Percentiles rank a stretch among this genome's conserved stretches.
phyloP scores from a whole-genome alignment of 2,329 filamentous ascomycete species.

The Cytospora piceicola region DNA sequence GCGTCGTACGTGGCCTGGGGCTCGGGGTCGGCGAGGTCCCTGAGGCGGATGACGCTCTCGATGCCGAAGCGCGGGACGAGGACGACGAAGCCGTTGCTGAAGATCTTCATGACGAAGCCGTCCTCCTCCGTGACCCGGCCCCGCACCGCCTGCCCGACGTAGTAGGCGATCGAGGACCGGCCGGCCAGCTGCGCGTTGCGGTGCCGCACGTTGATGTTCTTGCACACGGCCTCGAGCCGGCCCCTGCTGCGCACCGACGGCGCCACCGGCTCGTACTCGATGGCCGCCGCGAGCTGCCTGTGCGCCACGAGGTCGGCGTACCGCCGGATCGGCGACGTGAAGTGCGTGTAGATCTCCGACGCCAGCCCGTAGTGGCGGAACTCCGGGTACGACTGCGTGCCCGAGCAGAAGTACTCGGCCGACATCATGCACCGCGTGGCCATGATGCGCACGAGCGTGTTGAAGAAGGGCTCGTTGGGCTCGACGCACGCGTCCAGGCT shows the following conservation, averaged over 20 bases:
- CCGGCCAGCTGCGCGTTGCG: constrained; percentile 96
- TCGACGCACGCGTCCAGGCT: constrained; percentile 87
- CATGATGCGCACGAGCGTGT: constrained; percentile 95
- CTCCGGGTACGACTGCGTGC: constrained; percentile 88
- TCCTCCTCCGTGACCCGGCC: constrained; percentile 77
- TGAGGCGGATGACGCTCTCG: constrained; percentile 84
- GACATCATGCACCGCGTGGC: constrained; percentile 99
- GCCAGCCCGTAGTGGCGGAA: constrained; percentile 97
- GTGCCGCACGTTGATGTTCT: constrained; percentile 97
- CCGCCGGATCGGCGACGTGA: constrained; percentile 94
- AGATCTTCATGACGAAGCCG: constrained; percentile 95
- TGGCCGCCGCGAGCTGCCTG: constrained; percentile 91
- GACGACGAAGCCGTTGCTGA: constrained; percentile 96
- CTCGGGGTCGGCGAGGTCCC: constrained; percentile 78
- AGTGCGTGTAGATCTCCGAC: constrained; percentile 97
- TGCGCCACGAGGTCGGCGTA: constrained; percentile 97
- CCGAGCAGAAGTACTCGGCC: constrained; percentile 96
- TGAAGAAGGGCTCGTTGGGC: constrained; percentile 87
- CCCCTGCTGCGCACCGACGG: constrained; percentile 78
- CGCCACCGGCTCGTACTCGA: constrained; percentile 88
- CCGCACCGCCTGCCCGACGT: constrained; percentile 94
- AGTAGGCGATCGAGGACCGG: constrained; percentile 93
- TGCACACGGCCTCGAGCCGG: constrained; percentile 90
- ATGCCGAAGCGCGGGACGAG: constrained; percentile 96
- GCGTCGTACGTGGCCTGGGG: constrained; percentile 83